Evolutionary conservation across 139 green algal genomes (phyloP).

Genomic region (Chlorella sp.): DNA sequence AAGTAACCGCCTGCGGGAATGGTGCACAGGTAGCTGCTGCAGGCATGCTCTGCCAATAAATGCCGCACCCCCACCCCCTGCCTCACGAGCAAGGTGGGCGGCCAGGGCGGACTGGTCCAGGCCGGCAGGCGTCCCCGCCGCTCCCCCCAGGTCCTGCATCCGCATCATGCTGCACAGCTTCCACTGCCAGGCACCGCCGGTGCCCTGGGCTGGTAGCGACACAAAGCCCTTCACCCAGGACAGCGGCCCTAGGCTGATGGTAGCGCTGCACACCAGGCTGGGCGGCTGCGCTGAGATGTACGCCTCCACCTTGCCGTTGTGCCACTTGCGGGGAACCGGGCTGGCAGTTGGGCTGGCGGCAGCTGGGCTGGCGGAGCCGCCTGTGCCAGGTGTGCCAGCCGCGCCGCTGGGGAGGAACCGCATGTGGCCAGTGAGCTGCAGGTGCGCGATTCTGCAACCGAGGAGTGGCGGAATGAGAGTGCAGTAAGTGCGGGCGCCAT

Average conservation of each 20-base stretch:
- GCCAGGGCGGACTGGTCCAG: too few relatives aligned
- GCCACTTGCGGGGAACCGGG: neutral
- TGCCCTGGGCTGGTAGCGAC: neutral
- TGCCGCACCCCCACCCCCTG: too few relatives aligned
- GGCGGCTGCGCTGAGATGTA: neutral
- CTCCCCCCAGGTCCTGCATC: neutral
- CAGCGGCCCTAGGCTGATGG: slow-evolving; percentile 17
- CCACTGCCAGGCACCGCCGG: neutral
- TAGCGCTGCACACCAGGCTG: slow-evolving; percentile 11
- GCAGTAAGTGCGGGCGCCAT: too few relatives aligned
- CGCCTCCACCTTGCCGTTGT: neutral
- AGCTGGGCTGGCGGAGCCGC: too few relatives aligned
- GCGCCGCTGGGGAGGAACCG: neutral
- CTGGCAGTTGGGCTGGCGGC: too few relatives aligned
- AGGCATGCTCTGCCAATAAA: too few relatives aligned
- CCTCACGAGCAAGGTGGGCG: too few relatives aligned
- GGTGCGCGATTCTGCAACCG: neutral
- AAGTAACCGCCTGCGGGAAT: too few relatives aligned
- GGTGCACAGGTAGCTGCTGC: too few relatives aligned
- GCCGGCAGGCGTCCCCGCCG: too few relatives aligned
- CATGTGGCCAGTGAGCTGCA: slow-evolving; percentile 15
- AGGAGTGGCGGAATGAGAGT: too few relatives aligned
- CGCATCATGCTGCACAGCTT: slow-evolving; percentile 16
- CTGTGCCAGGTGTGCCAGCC: neutral
- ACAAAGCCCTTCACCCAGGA: slow-evolving; percentile 25